Base-by-base conservation (phyloP, 306 rosid species). In the Lablab purpureus region DNA sequence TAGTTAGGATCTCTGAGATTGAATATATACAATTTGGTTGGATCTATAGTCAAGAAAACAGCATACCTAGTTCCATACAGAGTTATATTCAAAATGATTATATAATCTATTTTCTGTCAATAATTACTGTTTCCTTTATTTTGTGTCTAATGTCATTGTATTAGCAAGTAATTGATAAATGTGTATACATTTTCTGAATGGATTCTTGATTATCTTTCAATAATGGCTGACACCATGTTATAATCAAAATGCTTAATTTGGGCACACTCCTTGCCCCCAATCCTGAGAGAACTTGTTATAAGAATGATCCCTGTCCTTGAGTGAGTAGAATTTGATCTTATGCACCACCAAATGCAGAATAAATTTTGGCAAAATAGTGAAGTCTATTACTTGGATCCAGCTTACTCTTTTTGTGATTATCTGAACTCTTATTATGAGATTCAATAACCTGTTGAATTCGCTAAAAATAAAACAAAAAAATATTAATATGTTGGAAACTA, bases 271-370 rank as follows among this genome's bases (percentile, higher is more conserved):
- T 72, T 52, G 4, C 22, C 34, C 65, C 50, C 30, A 36, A 19
- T 59, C 59, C 7, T 10, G 0, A 7, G 37, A 60, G 67, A 41
- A 55, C 69, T 52, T 62, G 11, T 23, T 71, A 36, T 79, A 32
- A 58, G 37, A 46, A 34, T 50, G 73, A 50, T 80, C 65, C 12
- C 46, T 37, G 47, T 73, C 37, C 49, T 60, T 21, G 7, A 21
- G 46, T 47, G 51, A 65, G 72, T 69, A 6, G 49, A 63, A 5
- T 64, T 63, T 64, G 59, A 34, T 71, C 49, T 70, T 79, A 1
- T 17, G 22, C 30, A 34, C 36, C 28, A 32, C 32, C 50, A 62
- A 40, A 62, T 51, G 60, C 51, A 10, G 28, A 23, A 59, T 56
- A 63, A 59, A 19, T 40, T 46, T 30, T 21, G 32, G 15, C 60